A percentile compares a stretch with the other conserved stretches of the same genome.
Evolutionary conservation across 2,329 filamentous ascomycete genomes (phyloP).

Genomic region (Capronia coronata): DNA sequence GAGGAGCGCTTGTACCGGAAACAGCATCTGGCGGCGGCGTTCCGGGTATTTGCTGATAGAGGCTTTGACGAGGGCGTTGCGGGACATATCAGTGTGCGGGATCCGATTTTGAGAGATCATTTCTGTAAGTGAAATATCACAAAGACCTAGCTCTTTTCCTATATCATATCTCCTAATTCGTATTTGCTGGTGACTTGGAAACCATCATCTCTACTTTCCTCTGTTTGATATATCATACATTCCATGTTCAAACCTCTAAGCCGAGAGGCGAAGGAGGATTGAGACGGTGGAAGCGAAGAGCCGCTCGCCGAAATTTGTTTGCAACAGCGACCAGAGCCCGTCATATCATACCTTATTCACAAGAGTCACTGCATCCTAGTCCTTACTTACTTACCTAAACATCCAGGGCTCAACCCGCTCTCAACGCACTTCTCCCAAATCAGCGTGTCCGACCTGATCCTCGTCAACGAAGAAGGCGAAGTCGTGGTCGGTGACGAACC

Average conservation of each 20-base stretch:
- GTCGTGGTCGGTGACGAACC: constrained; percentile 38
- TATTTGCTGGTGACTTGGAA: too few species aligned
- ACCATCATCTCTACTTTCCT: too few species aligned
- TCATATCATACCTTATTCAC: neutral
- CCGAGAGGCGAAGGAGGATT: too few species aligned
- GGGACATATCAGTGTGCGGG: constrained; percentile 40
- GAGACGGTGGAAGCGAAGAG: too few species aligned
- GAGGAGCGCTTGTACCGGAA: constrained; percentile 41
- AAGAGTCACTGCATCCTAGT: too few species aligned
- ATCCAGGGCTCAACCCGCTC: constrained; percentile 38
- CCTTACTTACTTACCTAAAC: neutral
- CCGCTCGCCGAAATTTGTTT: too few species aligned
- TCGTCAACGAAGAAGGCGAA: constrained; percentile 40
- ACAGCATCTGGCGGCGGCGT: constrained; percentile 44
- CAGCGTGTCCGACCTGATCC: constrained; percentile 39
- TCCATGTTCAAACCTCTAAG: too few species aligned
- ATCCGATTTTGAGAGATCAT: constrained; percentile 36
- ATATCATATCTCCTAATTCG: too few species aligned
- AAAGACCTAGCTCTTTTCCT: too few species aligned
- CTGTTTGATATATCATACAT: neutral
- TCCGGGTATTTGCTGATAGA: constrained; percentile 38
- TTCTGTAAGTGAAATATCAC: too few species aligned
- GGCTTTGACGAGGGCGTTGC: constrained; percentile 39
- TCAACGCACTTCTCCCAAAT: constrained; percentile 42
- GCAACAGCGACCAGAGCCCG: too few species aligned